Evolutionary conservation across 2,329 filamentous ascomycete species (phyloP).

Genomic region (Lasiodiplodia sp.): DNA sequence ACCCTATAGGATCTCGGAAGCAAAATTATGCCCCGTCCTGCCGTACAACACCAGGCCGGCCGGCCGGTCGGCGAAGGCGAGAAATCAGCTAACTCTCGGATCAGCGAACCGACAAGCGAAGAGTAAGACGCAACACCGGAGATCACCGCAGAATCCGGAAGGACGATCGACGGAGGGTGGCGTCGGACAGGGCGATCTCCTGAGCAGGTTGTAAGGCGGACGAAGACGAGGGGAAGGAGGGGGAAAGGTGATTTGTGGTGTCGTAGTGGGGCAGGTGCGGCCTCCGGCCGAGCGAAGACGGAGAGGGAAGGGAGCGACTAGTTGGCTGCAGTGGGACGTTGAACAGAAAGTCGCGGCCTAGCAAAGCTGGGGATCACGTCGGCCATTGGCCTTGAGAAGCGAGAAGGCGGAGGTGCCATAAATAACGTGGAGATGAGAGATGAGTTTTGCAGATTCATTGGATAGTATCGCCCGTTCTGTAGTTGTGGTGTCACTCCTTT

Average conservation of each 20-base stretch:
- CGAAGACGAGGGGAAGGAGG: neutral
- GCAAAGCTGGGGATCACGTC: neutral
- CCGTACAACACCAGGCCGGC: neutral
- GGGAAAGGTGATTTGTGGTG: neutral
- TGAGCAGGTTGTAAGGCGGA: neutral
- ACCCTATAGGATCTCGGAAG: too few relatives aligned
- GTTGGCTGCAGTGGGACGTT: neutral
- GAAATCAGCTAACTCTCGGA: neutral
- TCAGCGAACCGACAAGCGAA: neutral
- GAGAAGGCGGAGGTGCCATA: neutral
- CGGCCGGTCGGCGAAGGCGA: neutral
- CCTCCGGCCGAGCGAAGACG: neutral
- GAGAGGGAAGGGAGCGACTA: neutral
- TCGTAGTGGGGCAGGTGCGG: neutral
- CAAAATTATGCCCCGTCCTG: too few relatives aligned
- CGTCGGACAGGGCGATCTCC: neutral
- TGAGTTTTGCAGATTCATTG: neutral
- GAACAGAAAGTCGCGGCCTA: neutral
- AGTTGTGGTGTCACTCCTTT: neutral
- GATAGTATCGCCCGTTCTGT: neutral
- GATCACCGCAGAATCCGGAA: conserved; percentile 10
- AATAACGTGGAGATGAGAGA: neutral
- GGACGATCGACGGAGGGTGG: conserved; percentile 1
- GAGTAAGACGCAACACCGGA: neutral
- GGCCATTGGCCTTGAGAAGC: neutral